These are phyloP conservation scores for Gossypium ekmanianum DNA, from an alignment of 345 rosid genomes.

Conservation along the genomic window DNA sequence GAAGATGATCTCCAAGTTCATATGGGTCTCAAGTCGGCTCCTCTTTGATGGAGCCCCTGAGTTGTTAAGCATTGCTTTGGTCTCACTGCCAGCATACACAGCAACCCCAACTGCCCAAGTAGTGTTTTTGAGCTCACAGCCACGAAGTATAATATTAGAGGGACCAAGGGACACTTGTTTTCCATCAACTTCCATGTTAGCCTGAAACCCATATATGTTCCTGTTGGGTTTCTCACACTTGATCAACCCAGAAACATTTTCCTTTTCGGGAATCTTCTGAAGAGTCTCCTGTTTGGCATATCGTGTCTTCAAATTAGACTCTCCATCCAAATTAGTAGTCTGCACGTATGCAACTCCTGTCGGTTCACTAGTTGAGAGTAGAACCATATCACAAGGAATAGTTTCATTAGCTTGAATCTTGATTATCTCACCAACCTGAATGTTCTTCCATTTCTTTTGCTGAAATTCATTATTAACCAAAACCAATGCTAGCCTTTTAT, in stretches of 20 bases:
- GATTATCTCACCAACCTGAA: constrained; percentile 82
- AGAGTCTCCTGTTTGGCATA: constrained; percentile 97
- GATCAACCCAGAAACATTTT: constrained; percentile 52
- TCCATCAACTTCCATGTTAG: constrained; percentile 80
- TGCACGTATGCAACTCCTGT: constrained; percentile 94
- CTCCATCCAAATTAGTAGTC: constrained; percentile 95
- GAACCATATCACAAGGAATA: constrained; percentile 90
- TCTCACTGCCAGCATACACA: constrained; percentile 88
- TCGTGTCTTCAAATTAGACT: constrained; percentile 89
- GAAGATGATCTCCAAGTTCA: constrained; percentile 80
- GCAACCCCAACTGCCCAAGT: constrained; percentile 76
- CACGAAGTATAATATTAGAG: constrained; percentile 83
- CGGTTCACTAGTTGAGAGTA: constrained; percentile 89
- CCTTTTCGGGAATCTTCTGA: constrained; percentile 54
- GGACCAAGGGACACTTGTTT: constrained; percentile 89
- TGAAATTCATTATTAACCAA: constrained; percentile 51
- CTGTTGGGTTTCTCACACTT: constrained; percentile 95
- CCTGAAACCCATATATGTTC: constrained; percentile 92
- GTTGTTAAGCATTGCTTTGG: constrained; percentile 95
- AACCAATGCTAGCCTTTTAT: constrained; percentile 72
- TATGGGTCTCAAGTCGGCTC: constrained; percentile 81
- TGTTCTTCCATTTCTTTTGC: constrained; percentile 75
- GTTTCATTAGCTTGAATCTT: constrained; percentile 68
- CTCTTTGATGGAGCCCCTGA: constrained; percentile 95
- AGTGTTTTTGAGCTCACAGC: constrained; percentile 95